These are phyloP conservation scores for Paraphoma sp. DNA, from an alignment of 2,329 filamentous ascomycete genomes.

Conservation along the genomic window DNA sequence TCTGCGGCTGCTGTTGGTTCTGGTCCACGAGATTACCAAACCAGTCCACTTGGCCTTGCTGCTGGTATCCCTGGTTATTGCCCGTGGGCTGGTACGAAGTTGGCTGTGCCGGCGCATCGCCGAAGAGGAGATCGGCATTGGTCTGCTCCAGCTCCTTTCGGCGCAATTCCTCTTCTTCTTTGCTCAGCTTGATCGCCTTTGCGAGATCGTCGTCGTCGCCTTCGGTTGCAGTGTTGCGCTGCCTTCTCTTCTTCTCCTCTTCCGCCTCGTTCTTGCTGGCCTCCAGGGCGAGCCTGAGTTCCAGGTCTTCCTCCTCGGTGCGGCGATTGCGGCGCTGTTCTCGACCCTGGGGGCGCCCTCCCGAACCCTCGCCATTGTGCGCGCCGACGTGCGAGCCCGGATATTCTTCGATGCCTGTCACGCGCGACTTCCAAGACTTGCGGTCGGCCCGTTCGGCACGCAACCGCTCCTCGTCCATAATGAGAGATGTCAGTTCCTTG, in stretches of 20 bases:
- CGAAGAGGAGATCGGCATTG: conserved; percentile 88
- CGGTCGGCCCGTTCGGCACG: conserved; percentile 89
- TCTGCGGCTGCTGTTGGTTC: conserved; percentile 65
- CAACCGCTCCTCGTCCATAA: conserved; percentile 91
- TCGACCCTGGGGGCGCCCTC: conserved; percentile 48
- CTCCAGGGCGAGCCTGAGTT: conserved; percentile 89
- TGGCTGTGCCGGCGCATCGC: conserved; percentile 71
- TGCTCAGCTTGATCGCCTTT: conserved; percentile 93
- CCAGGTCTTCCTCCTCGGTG: conserved; percentile 83
- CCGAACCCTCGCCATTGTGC: conserved; percentile 46
- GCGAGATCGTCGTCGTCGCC: conserved; percentile 84
- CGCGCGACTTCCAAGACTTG: conserved; percentile 95
- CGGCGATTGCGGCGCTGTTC: conserved; percentile 52
- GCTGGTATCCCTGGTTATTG: conserved; percentile 96
- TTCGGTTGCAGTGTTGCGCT: conserved; percentile 54
- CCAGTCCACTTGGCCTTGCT: conserved; percentile 95
- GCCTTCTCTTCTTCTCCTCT: conserved; percentile 79
- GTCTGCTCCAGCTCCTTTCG: conserved; percentile 84
- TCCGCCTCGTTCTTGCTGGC: conserved; percentile 96
- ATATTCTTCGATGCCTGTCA: conserved; percentile 89
- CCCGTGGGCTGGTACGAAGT: conserved; percentile 81
- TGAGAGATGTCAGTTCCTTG: conserved; percentile 90
- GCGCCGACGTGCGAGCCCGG: conserved; percentile 49
- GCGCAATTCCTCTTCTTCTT: conserved; percentile 89
- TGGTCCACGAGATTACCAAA: conserved; percentile 92